Conservation (phyloP, 352 stramenopile species). For the Globisporangium parvum region DNA sequence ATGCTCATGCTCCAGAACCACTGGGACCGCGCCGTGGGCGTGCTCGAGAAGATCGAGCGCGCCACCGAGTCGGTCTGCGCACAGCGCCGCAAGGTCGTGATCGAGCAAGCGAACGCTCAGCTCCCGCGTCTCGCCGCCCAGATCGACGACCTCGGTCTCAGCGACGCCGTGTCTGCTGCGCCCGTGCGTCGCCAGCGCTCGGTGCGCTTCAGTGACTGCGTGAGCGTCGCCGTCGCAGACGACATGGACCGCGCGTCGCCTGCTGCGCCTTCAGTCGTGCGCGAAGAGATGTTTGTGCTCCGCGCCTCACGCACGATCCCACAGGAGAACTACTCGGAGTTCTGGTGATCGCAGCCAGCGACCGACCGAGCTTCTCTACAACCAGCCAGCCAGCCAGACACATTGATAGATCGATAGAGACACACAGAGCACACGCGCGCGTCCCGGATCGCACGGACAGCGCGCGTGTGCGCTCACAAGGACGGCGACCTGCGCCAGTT, state of each 20-base stretch:
- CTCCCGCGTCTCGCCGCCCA: conserved; percentile 21
- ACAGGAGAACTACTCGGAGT: conserved; percentile 67
- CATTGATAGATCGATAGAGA: not conserved
- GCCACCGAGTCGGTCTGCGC: conserved; percentile 59
- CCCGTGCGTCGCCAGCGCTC: conserved; percentile 10
- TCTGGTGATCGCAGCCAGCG: conserved; percentile 33
- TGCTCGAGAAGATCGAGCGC: conserved; percentile 72
- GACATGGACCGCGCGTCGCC: conserved; percentile 65
- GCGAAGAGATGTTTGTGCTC: conserved; percentile 77
- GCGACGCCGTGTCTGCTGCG: not conserved
- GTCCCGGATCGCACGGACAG: too few relatives aligned
- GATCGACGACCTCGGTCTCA: conserved; percentile 27
- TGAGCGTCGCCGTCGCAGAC: conserved; percentile 36
- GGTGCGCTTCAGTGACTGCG: conserved; percentile 58
- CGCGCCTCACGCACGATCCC: conserved; percentile 66
- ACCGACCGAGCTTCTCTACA: not conserved
- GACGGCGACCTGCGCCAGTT: too few relatives aligned
- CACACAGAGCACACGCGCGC: too few relatives aligned
- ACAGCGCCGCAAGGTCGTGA: conserved; percentile 58
- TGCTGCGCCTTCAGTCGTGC: conserved; percentile 37
- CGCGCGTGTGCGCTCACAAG: too few relatives aligned
- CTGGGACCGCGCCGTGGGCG: conserved; percentile 63
- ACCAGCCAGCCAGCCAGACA: not conserved
- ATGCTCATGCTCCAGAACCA: conserved; percentile 75
- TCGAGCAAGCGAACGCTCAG: conserved; percentile 49